Evolutionary conservation across 306 rosid genomes (phyloP).

Genomic region (Rosa multiflora): DNA sequence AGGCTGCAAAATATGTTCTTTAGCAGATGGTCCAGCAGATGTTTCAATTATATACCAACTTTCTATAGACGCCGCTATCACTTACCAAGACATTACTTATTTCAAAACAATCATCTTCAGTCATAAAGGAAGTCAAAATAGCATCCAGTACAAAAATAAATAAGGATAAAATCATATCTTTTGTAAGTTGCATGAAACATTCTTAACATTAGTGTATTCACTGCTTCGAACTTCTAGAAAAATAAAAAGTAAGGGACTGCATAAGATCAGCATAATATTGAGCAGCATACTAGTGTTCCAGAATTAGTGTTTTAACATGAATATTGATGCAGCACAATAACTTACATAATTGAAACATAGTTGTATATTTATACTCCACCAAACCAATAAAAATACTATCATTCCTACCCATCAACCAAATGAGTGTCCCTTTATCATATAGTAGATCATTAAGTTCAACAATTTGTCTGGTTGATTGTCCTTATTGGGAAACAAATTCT

Average conservation of each 20-base stretch:
- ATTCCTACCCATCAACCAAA: background rate
- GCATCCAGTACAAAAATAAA: background rate
- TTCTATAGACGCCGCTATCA: background rate
- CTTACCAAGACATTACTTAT: background rate
- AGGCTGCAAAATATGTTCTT: background rate
- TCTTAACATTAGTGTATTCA: background rate
- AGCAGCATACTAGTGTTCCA: background rate
- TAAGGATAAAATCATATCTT: background rate
- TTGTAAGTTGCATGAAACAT: background rate
- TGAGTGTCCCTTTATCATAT: background rate
- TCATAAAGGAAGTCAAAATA: background rate
- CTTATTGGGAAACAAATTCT: background rate
- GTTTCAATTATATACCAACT: background rate
- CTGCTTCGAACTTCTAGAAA: background rate
- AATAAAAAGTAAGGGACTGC: background rate
- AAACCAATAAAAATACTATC: background rate
- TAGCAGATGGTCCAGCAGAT: background rate
- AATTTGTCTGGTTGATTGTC: background rate
- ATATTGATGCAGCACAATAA: background rate
- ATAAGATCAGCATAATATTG: background rate
- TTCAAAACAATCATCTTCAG: background rate
- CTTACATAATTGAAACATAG: background rate
- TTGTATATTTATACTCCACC: background rate
- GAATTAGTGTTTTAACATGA: background rate
- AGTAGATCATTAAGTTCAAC: background rate